Evolutionary conservation across 306 rosid genomes (phyloP).

Genomic region (Vicia villosa): DNA sequence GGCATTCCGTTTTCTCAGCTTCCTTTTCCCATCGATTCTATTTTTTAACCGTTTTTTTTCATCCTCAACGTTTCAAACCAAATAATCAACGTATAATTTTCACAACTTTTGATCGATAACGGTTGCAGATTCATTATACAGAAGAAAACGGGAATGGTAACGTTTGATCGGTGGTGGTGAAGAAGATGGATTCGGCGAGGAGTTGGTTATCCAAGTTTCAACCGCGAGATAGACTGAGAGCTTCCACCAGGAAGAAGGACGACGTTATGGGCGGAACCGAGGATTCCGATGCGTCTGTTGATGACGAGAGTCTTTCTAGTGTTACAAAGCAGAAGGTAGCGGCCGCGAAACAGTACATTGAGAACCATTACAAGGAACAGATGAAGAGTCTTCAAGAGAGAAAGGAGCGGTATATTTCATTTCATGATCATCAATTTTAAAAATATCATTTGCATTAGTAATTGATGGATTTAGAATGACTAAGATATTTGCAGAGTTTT

Average conservation of each 20-base stretch:
- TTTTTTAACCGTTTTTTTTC: background rate
- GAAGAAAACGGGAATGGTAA: conserved; percentile 5
- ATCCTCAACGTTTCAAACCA: conserved; percentile 15
- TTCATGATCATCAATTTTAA: background rate
- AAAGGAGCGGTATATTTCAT: conserved; percentile 66
- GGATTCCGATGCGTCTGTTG: conserved; percentile 36
- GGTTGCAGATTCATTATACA: conserved; percentile 16
- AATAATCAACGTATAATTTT: background rate
- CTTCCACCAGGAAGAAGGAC: conserved; percentile 59
- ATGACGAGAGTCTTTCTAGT: conserved; percentile 65
- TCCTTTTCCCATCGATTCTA: background rate
- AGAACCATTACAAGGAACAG: conserved; percentile 97
- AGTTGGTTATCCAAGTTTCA: conserved; percentile 91
- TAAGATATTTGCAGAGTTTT: background rate
- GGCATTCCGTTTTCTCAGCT: conserved; percentile 61
- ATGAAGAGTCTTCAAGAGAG: conserved; percentile 92
- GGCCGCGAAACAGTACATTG: conserved; percentile 90
- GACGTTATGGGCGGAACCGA: conserved; percentile 39
- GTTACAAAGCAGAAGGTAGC: conserved; percentile 86
- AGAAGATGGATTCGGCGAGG: conserved; percentile 86
- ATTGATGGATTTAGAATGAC: too few relatives aligned
- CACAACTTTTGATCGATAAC: too few relatives aligned
- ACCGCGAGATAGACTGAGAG: conserved; percentile 72
- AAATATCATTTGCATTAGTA: too few relatives aligned
- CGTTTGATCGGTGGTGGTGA: conserved; percentile 36